Conservation (phyloP, 768 basidiomycete species). For the Boletus sp. region DNA sequence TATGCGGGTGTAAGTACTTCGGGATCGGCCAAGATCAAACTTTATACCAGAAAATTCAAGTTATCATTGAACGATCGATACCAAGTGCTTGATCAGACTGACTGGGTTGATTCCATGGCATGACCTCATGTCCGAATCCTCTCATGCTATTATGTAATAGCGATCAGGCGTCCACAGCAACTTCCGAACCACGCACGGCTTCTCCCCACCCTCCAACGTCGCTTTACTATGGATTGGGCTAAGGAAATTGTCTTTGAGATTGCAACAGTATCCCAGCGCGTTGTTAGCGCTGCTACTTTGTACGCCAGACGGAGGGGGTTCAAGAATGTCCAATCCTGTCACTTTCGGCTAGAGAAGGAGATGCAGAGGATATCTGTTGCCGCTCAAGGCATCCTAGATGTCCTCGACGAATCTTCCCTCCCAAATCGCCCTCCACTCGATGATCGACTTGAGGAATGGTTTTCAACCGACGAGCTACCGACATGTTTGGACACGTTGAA, state of each 20-base stretch:
- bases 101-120: too few species aligned
- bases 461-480: conserved; percentile 3
- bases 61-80: too few species aligned
- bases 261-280: background rate
- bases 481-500: conserved; percentile 4
- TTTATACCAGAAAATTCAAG: too few species aligned
- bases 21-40: too few species aligned
- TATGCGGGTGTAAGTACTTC: too few species aligned
- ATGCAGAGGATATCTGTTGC: conserved; percentile 11
- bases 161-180: background rate
- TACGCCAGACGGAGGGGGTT: background rate
- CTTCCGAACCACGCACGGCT: background rate
- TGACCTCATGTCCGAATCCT: too few species aligned
- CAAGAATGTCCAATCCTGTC: conserved; percentile 1
- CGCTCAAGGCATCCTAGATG: background rate
- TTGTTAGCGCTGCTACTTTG: background rate
- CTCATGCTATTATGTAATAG: too few species aligned
- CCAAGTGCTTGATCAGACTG: too few species aligned
- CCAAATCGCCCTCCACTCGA: conserved; percentile 2
- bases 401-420: conserved; percentile 1
- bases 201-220: background rate
- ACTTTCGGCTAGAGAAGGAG: conserved; percentile 15
- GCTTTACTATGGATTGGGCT: conserved; percentile 1
- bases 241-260: background rate
- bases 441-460: conserved; percentile 10